phyloP scores from a whole-genome alignment of 2,329 filamentous ascomycete species.

The Paecilomyces dactylethromorphus region DNA sequence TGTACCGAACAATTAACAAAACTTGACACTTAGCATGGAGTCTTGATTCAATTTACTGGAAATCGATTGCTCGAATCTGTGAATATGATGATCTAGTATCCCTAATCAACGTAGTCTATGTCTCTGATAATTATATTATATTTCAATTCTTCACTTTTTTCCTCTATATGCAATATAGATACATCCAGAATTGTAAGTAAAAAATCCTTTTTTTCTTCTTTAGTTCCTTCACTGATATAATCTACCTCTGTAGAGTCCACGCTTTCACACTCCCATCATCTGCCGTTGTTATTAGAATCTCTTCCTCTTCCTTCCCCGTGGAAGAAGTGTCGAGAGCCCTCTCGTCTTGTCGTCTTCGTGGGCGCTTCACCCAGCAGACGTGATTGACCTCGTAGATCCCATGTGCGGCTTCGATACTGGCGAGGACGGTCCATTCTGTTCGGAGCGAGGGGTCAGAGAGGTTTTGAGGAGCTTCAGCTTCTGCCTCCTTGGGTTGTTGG shows the following conservation, averaged over 20 bases:
- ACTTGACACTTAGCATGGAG: background rate
- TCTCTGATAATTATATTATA: background rate
- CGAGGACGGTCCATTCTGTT: conserved; percentile 65
- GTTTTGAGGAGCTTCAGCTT: conserved; percentile 18
- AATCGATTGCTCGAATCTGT: background rate
- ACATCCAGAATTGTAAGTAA: background rate
- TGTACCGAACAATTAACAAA: background rate
- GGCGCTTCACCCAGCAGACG: conserved; percentile 75
- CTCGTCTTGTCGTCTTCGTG: conserved; percentile 55
- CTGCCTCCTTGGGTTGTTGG: conserved; percentile 19
- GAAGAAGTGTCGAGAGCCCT: conserved; percentile 14
- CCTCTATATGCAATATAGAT: background rate
- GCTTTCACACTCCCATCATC: conserved; percentile 85
- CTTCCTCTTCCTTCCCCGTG: conserved; percentile 51
- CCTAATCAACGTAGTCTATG: too few relatives aligned
- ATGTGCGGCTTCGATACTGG: conserved; percentile 67
- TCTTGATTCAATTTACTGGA: background rate
- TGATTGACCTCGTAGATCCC: conserved; percentile 95
- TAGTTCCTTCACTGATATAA: conserved; percentile 1
- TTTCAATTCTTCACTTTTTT: background rate
- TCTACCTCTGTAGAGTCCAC: conserved; percentile 55
- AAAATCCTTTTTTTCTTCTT: conserved; percentile 3
- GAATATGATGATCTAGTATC: too few relatives aligned
- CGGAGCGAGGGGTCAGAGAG: conserved; percentile 7
- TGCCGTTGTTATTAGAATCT: conserved; percentile 83